Evolutionary conservation across 2,329 filamentous ascomycete species (phyloP), one percentile per base, ranked within the genome.

Genomic region (Xylaria multiplex): DNA sequence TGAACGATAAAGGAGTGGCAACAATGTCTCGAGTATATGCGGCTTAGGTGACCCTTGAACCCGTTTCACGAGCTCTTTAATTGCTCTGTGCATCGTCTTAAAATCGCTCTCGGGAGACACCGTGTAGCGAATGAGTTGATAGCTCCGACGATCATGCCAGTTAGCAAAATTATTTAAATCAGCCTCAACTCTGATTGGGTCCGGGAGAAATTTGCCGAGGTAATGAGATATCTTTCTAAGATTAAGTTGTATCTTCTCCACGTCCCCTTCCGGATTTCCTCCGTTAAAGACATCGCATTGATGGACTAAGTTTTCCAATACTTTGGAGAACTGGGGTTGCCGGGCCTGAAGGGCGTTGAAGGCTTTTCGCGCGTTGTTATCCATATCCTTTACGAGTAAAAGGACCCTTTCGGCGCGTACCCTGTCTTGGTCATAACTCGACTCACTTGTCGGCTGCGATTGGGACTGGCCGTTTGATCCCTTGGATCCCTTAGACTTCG

Each of bases 141-240:
- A 98, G 73, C 88, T 91, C 62, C 96, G 90, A 58, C 95, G 90
- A 76, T 99, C 94, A 74, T 98, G 93, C 72, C 90, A 85, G 78
- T 95, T 97, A 43, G 93, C 93, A 76, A 97, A 98, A 73, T 92
- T 96, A 81, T 92, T 90, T 13, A 99, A 82, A 78, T 98, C 93
- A 16, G 88, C 86, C 40, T 86, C 87, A 19, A 92, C 90, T 70
- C 91, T 89, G 59, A 86, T 77, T 0, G 88, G 81, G 71, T 99
- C 95, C 0, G 94, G 92, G 59, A 97, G 88, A 62, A 90, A 90
- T 68, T 89, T 88, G 4, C 89, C 85, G 48, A 97, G 82, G 75
- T 90, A 92, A 58, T 90, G 84, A 50, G 96, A 88, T 13, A 93
- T 88, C 71, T 86, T 89, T 64, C 89, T 87, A 35, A 99, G 85